These are phyloP conservation scores for Triangularia setosa DNA, from an alignment of 2,329 filamentous ascomycete species.

Conservation along the genomic window DNA sequence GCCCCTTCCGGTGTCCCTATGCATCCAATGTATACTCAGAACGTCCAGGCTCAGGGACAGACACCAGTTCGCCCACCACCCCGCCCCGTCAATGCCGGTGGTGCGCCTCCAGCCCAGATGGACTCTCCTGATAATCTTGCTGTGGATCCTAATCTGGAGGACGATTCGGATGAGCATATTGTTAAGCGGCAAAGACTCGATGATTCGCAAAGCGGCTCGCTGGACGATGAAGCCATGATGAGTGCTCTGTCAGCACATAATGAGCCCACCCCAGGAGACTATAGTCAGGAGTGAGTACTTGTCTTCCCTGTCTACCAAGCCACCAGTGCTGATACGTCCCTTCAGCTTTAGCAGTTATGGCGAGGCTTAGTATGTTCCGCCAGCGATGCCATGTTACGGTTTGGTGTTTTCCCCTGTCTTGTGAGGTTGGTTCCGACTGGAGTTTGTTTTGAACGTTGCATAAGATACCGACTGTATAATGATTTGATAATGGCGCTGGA, in stretches of 20 bases:
- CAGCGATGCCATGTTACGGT: too few species aligned
- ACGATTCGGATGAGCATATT: conserved; percentile 30
- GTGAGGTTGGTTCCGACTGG: not conserved
- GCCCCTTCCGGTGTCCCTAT: conserved; percentile 7
- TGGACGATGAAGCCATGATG: conserved; percentile 46
- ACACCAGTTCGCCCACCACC: not conserved
- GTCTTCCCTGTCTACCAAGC: not conserved
- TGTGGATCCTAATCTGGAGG: conserved; percentile 30
- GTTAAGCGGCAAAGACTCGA: conserved; percentile 41
- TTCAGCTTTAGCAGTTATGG: conserved; percentile 37
- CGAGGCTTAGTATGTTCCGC: conserved; percentile 33
- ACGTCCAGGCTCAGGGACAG: not conserved
- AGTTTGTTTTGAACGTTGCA: not conserved
- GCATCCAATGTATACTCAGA: not conserved
- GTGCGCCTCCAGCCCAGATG: conserved; percentile 24
- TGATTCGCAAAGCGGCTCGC: conserved; percentile 29
- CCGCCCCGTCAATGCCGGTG: conserved; percentile 14
- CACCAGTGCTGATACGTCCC: not conserved
- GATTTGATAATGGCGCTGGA: not conserved
- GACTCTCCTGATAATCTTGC: conserved; percentile 20
- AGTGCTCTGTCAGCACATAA: conserved; percentile 43
- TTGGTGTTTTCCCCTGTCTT: not conserved
- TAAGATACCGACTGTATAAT: not conserved
- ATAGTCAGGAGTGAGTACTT: conserved; percentile 40
- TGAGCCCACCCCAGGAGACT: conserved; percentile 36